Percentiles rank a stretch among this genome's conserved stretches.
phyloP scores from a whole-genome alignment of 129 eudicot species.

The Cynara cardunculus region DNA sequence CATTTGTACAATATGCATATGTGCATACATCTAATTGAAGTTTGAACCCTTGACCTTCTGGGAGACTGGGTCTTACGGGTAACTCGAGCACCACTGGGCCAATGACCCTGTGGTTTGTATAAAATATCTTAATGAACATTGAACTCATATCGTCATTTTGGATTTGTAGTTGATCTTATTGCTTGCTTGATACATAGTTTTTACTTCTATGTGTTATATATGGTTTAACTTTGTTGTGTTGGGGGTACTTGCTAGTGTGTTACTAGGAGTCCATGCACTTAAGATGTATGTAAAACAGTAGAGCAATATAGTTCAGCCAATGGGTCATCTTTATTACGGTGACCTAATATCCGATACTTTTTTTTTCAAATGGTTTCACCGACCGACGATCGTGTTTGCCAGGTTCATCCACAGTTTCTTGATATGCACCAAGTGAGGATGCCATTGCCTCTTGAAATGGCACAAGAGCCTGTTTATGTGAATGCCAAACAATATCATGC shows the following conservation, averaged over 20 bases:
- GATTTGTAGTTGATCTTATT: background rate
- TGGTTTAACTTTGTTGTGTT: background rate
- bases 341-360: background rate
- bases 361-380: background rate
- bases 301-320: background rate
- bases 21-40: background rate
- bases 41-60: background rate
- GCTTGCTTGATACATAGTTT: too few relatives aligned
- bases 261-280: too few relatives aligned
- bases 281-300: background rate
- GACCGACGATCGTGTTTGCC: background rate
- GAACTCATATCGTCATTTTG: too few relatives aligned
- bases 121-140: too few relatives aligned
- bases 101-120: background rate
- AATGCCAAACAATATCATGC: slow-evolving; percentile 88
- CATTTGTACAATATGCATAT: too few relatives aligned
- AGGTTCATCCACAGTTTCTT: slow-evolving; percentile 66
- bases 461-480: slow-evolving; percentile 81
- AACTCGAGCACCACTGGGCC: background rate
- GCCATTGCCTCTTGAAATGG: slow-evolving; percentile 80
- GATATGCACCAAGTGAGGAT: slow-evolving; percentile 70
- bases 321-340: background rate
- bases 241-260: background rate
- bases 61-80: background rate
- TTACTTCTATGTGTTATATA: too few relatives aligned